Evolutionary conservation across 208 protist genomes (phyloP), one percentile per base, ranked within the genome.

Genomic region (Tritrichomonas musculus): DNA sequence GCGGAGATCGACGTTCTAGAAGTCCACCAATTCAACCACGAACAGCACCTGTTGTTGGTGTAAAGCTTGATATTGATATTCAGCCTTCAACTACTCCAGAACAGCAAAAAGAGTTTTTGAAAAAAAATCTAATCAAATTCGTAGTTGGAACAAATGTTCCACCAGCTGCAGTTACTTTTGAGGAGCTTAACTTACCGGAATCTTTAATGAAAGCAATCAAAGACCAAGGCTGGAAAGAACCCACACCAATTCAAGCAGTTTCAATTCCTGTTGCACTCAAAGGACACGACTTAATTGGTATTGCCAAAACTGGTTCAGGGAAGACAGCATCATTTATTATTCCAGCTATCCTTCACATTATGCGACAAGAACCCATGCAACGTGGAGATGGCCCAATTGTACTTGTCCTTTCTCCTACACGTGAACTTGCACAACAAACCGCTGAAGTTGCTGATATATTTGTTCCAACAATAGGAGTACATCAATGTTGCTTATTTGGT

Each of bases 301-400:
- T 97, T 22, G 96, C 96, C 0, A 94, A 96, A 72, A 98, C 96
- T 33, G 97, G 97, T 41, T 97, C 96, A 4, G 97, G 97, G 27
- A 98, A 98, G 94, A 98, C 97, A 57, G 95, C 97, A 9, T 96
- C 96, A n/a, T 98, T 97, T 93, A 55, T 98, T 14, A 93, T 98
- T 30, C 97, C 97, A n/a, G 95, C 97, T 47, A 93, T 98, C 41
- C 39, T 95, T 27, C 93, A 97, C 92, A 95, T 98, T 13, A 17
- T 95, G 27, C 96, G 95, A 30, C 96, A 97, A 93, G 92, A 64
- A 1, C 92, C 64, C 33, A 50, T 96, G 1, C 39, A 94, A 41
- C 44, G 77, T 13, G 96, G 96, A n/a, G 96, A 97, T 17, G 96
- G 97, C 20, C 97, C 97, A 55, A 96, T 97, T 73, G 97, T 82